Conservation (phyloP, 2,329 filamentous ascomycete genomes). For the Epichloe sylvatica region DNA sequence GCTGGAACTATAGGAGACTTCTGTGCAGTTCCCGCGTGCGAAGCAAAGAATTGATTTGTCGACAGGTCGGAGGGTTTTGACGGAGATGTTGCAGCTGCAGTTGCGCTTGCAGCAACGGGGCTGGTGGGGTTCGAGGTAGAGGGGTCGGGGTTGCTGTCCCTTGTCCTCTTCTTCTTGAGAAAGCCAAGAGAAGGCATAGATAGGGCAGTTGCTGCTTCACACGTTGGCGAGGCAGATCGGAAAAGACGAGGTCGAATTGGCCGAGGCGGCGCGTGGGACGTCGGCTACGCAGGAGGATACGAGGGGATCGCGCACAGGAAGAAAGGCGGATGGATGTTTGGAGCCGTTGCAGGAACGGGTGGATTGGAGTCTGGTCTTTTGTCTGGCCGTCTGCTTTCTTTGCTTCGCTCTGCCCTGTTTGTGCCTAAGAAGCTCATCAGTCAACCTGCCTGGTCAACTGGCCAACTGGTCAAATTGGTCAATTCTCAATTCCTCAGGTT, state of each 20-base stretch:
- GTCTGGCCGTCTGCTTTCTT: background rate
- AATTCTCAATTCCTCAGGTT: too few species aligned
- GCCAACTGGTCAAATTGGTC: too few species aligned
- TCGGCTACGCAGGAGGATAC: constrained; percentile 1
- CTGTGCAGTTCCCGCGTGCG: constrained; percentile 6
- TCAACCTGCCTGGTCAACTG: too few species aligned
- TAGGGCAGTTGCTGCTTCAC: constrained; percentile 13
- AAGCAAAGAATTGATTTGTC: constrained; percentile 13
- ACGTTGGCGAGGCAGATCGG: constrained; percentile 3
- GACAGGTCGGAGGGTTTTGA: constrained; percentile 32
- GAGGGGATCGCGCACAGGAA: background rate
- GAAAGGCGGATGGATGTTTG: background rate
- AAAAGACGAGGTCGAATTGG: constrained; percentile 1
- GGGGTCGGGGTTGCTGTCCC: constrained; percentile 65
- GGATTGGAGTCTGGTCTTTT: background rate
- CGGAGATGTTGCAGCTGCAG: constrained; percentile 18
- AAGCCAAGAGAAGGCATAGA: constrained; percentile 88
- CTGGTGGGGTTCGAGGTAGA: constrained; percentile 53
- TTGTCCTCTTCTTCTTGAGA: constrained; percentile 97
- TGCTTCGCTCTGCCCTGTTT: too few species aligned
- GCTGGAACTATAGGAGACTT: constrained; percentile 7
- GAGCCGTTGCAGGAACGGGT: background rate
- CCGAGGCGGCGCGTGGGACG: background rate
- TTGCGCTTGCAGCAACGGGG: constrained; percentile 37
- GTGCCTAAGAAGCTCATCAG: too few species aligned